Conservation (phyloP, 1,284 basidiomycete genomes). For the Puccinia coronata region DNA sequence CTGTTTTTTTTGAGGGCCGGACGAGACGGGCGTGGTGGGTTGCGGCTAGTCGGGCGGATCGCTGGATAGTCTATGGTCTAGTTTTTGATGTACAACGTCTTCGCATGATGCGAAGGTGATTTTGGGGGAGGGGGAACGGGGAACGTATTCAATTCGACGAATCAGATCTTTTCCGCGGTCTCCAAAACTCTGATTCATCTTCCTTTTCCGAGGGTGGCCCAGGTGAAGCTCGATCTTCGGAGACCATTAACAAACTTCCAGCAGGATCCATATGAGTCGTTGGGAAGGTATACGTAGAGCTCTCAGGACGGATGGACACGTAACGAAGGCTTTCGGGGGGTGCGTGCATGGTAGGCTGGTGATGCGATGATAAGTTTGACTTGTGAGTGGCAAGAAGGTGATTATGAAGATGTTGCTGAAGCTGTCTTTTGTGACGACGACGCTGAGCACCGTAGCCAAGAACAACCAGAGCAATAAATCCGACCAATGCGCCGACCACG, state of each 20-base stretch:
- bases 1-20: too few relatives aligned
- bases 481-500: neutral
- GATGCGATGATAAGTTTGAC: neutral
- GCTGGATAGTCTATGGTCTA: too few relatives aligned
- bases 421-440: slow-evolving; percentile 9
- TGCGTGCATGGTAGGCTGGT: neutral
- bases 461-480: slow-evolving; percentile 1
- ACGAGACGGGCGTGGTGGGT: too few relatives aligned
- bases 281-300: neutral
- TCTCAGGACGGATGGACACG: neutral
- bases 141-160: neutral
- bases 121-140: neutral
- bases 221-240: neutral
- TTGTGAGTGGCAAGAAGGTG: neutral
- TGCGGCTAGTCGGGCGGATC: too few relatives aligned
- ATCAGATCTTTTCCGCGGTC: neutral
- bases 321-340: neutral
- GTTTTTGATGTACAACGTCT: too few relatives aligned
- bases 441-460: neutral
- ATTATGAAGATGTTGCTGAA: neutral
- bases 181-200: slow-evolving; percentile 20
- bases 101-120: too few relatives aligned
- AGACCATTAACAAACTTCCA: neutral
- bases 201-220: neutral
- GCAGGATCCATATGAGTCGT: neutral